A percentile compares a stretch with the other conserved stretches of the same genome.
Conservation (phyloP, 768 basidiomycete genomes). For the Termitomyces titanicus region DNA sequence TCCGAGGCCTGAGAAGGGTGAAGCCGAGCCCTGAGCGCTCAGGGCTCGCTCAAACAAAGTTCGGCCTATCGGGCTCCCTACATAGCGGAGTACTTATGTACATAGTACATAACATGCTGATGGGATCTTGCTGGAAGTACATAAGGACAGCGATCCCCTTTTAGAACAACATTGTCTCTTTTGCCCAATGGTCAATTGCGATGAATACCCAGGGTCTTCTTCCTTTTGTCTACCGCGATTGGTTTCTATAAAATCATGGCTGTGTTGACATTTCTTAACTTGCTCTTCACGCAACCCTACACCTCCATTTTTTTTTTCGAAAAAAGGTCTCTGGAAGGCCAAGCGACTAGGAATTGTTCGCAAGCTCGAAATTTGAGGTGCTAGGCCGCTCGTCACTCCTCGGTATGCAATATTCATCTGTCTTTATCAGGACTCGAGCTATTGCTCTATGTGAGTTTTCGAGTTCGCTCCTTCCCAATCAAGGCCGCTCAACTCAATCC, state of each 20-base stretch:
- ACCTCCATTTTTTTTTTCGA: neutral
- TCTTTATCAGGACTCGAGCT: constrained; percentile 18
- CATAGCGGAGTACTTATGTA: too few relatives aligned
- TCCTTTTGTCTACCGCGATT: neutral
- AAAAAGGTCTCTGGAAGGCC: constrained; percentile 9
- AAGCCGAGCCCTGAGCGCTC: too few relatives aligned
- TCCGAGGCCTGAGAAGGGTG: too few relatives aligned
- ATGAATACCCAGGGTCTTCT: neutral
- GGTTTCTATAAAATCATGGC: neutral
- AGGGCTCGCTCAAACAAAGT: too few relatives aligned
- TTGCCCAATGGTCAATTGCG: too few relatives aligned
- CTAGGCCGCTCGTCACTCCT: neutral
- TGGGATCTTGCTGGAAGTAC: too few relatives aligned
- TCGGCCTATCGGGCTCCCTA: too few relatives aligned
- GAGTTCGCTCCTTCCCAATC: neutral
- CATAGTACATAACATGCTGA: too few relatives aligned
- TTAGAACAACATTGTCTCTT: too few relatives aligned
- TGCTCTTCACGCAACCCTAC: neutral
- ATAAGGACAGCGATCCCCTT: too few relatives aligned
- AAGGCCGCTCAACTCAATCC: neutral
- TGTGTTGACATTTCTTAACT: neutral
- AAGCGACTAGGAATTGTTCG: neutral
- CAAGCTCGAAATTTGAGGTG: neutral
- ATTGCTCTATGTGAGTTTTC: constrained; percentile 20
- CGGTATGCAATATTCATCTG: constrained; percentile 14